Percentiles rank a stretch among this genome's conserved stretches.
Evolutionary conservation across 306 rosid genomes (phyloP).

Genomic region (Sindora glabra): DNA sequence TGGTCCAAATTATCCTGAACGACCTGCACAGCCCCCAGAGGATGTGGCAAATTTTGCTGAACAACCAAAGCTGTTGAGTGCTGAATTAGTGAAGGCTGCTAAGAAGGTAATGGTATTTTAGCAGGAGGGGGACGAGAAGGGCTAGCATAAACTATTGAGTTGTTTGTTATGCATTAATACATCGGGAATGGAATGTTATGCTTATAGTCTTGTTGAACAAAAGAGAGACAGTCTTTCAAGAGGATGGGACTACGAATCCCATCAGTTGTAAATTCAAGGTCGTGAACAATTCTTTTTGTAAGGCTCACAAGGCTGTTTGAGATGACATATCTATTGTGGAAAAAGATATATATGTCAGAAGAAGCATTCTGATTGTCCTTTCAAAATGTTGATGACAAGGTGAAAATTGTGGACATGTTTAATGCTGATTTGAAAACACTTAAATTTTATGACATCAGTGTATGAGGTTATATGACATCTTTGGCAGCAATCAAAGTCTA

Average conservation of each 20-base stretch:
- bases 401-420: background rate
- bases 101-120: conserved; percentile 53
- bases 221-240: background rate
- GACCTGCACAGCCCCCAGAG: conserved; percentile 53
- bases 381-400: no score
- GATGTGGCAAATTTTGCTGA: conserved; percentile 49
- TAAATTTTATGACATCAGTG: no score
- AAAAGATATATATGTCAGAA: no score
- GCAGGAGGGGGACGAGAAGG: background rate
- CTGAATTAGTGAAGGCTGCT: conserved; percentile 73
- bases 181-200: background rate
- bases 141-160: background rate
- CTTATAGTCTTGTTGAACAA: no score
- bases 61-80: conserved; percentile 73
- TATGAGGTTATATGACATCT: background rate
- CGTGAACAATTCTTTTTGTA: no score
- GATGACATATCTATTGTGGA: no score
- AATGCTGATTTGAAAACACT: background rate
- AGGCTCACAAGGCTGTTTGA: background rate
- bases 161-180: background rate
- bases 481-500: no score
- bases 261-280: no score
- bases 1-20: conserved; percentile 75
- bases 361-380: background rate
- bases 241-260: no score